Evolutionary conservation across 306 rosid species (phyloP), one percentile per base, ranked within the genome.

Genomic region (Pyrus bretschneideri): DNA sequence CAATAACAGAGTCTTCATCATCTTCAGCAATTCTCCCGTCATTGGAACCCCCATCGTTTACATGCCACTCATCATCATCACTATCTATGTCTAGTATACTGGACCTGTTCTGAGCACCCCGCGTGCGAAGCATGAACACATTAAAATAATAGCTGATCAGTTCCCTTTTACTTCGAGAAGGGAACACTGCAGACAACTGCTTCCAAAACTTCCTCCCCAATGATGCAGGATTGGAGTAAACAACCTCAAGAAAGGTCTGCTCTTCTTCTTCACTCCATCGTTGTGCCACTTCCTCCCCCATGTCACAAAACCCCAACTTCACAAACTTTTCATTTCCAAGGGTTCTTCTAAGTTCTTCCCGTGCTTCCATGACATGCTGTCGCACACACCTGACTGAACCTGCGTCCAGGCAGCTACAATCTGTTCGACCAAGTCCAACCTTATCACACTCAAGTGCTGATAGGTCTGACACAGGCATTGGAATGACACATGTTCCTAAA

Each of bases 191-290:
- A 2, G 89, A 79, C 69, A 89, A 79, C 55, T 72, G 84, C 83
- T 79, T 75, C 93, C 93, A 85, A 67, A 85, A 89, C 80, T 83
- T 89, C 69, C 87, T 85, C 49, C 90, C 81, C 76, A 78, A 5
- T 25, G 87, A 85, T 11, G 78, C 79, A 77, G 87, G 86, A 75
- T 89, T 84, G 33, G 72, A 67, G 78, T 83, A 83, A 68, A 89
- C 84, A 86, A 80, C 80, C 58, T 85, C 89, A 74, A 77, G 85
- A 71, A 85, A 89, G 13, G 45, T 11, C 29, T 74, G 82, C 44
- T 89, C 87, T 54, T 87, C 93, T 76, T 83, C 91, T 55, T 76
- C 86, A 73, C 84, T 85, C 91, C 93, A 89, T 70, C 74, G 78
- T 11, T 25, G 70, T 13, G 86, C 81, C 60, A 83, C 81, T 52